Base-by-base conservation (phyloP, 257 asterid genomes). In the Plectranthus barbatus region DNA sequence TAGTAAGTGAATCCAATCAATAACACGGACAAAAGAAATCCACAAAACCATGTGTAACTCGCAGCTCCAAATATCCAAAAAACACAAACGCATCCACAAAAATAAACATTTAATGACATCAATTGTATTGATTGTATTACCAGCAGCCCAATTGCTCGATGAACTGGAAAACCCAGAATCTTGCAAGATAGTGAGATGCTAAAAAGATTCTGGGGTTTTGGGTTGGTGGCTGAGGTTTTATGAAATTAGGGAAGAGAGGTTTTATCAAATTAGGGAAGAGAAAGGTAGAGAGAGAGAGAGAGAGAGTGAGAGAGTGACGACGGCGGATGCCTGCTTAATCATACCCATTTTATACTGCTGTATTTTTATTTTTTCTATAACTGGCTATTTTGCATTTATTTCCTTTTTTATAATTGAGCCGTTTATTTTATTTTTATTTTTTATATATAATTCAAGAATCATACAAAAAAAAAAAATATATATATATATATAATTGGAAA, bases 161-260 rank as follows among this genome's bases (percentile, higher is more conserved):
- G 29, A 18, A 69, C 64, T 23, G 41, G 3, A 62, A 9, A 41
- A 49, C 9, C 17, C 33, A 45, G 31, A 26, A 39, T 4, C 9
- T 5, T 5, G 34, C 31, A 37, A 48, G 9, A 55, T 13, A 8
- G 55, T 26, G 62, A 15, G 53, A n/a, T 13, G 52, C 24, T 15
- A 10, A 52, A 41, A 11, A 12, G 31, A n/a, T 70, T 40, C 48
- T 45, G 7, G 65, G 61, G 71, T 74, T 51, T 62, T 72, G 40
- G 66, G 72, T 70, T 61, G 67, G 79, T 73, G 73, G 71, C 70
- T 69, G 79, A 60, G 82, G 82, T 72, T 65, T 66, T 66, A 58
- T 58, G 74, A 47, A 63, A 47, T 52, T 60, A 75, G 67, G 73
- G 73, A 44, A 53, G 74, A 15, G 62, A 51, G 31, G 82, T 72